Evolutionary conservation across 352 stramenopile genomes (phyloP), one percentile per base, ranked within the genome.

Genomic region (Poterioochromonas sp.): DNA sequence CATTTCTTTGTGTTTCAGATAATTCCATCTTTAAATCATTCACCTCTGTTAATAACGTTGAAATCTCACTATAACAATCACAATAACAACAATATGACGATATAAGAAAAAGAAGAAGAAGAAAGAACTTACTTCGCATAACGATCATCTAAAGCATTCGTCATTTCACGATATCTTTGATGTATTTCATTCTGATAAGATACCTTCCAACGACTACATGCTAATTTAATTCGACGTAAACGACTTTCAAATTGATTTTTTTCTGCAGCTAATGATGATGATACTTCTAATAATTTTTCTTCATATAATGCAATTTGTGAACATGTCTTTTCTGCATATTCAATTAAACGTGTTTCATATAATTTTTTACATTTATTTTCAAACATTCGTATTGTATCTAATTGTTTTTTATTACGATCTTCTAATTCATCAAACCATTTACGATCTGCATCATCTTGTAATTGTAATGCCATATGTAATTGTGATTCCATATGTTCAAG

Each of bases 401-500:
- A 15, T n/a, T 74, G 65, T 34, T 74, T 8, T 39, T 54, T 74
- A 39, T 74, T 74, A 8, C 65, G 37, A 12, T 5, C 26, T 40
- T 74, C 65, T 1, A 74, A 3, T 15, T 74, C 65, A 34, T 74
- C 65, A 2, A 74, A 40, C 65, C 65, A 74, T 35, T 74, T 8
- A 11, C 53, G 5, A 39, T 74, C 65, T 26, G 65, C 65, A 54
- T 74, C 65, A 54, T 74, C 65, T 74, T 74, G 65, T 18, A 51
- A n/a, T 54, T 74, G 37, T n/a, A 74, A 54, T 35, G 65, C 65
- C 39, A 74, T 51, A 8, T 54, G 12, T n/a, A 74, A n/a, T n/a
- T 74, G 65, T 18, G 39, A 3, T 39, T 74, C 65, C 65, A 74
- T 74, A n/a, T 74, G 65, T 1, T 74, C 65, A 35, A 74, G 65